These are phyloP conservation scores for Colletotrichum sp. DNA, from an alignment of 2,329 filamentous ascomycete species.

Conservation along the genomic window DNA sequence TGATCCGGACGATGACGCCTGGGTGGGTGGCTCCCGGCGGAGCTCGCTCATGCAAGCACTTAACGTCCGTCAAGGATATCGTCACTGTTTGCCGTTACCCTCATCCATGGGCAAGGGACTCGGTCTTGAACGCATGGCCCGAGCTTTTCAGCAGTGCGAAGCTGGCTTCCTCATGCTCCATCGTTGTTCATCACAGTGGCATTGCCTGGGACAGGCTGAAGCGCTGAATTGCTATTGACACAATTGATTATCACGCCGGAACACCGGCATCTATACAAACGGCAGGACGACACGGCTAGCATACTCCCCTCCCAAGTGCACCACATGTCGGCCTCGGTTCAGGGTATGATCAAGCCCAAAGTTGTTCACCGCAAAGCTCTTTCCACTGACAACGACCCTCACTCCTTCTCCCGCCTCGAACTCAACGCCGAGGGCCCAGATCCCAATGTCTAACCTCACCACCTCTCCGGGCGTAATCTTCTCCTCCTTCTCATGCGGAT, in stretches of 20 bases:
- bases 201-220: background rate
- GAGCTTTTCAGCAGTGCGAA: background rate
- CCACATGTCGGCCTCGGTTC: conserved; percentile 25
- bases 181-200: background rate
- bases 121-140: background rate
- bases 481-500: conserved; percentile 4
- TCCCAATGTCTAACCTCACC: conserved; percentile 30
- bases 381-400: conserved; percentile 27
- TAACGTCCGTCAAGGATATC: background rate
- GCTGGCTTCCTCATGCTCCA: background rate
- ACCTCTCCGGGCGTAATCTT: conserved; percentile 24
- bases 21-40: background rate
- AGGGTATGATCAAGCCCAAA: background rate
- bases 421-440: conserved; percentile 33
- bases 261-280: background rate
- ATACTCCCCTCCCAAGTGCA: conserved; percentile 25
- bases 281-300: conserved; percentile 25
- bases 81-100: background rate
- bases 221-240: background rate
- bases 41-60: background rate
- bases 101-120: background rate
- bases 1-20: background rate
- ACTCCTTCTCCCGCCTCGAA: conserved; percentile 29
- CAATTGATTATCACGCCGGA: background rate
- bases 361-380: conserved; percentile 22